Percentiles rank a stretch among this genome's conserved stretches.
These are phyloP conservation scores for Cucumis variabilis DNA, from an alignment of 331 rosid genomes.

Conservation along the genomic window DNA sequence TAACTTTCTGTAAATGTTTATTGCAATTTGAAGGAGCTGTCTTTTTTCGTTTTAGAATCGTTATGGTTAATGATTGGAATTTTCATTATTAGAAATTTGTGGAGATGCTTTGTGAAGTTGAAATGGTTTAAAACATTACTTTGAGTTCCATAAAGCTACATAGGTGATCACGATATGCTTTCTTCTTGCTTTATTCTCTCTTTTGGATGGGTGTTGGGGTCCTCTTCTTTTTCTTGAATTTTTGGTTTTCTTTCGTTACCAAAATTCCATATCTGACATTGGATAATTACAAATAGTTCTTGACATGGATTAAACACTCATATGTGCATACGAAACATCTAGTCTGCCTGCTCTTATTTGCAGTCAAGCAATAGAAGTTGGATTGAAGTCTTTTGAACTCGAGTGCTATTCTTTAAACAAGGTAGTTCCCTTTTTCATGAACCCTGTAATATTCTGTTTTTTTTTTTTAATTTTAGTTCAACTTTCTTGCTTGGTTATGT, in stretches of 20 bases:
- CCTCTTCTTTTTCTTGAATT: background rate
- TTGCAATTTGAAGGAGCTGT: background rate
- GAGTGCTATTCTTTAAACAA: constrained; percentile 55
- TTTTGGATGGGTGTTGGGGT: background rate
- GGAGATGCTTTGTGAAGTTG: background rate
- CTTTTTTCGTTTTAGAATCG: no score
- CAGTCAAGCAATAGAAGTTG: constrained; percentile 55
- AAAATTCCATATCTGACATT: background rate
- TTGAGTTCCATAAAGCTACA: background rate
- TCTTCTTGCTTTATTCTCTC: background rate
- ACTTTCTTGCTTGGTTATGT: constrained; percentile 25
- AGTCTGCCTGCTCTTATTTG: constrained; percentile 44
- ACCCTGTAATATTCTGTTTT: background rate
- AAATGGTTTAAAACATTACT: background rate
- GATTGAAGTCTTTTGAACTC: constrained; percentile 59
- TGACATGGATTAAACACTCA: constrained; percentile 60
- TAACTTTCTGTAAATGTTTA: background rate
- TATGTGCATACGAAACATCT: constrained; percentile 58
- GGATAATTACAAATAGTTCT: constrained; percentile 49
- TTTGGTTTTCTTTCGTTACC: background rate
- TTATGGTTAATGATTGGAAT: background rate
- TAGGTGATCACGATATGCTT: background rate
- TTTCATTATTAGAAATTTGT: background rate
- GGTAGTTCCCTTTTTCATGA: constrained; percentile 37
- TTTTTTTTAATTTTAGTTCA: background rate